Conservation (phyloP, 2,329 filamentous ascomycete genomes). For the Ophiosphaerella herpotricha region DNA sequence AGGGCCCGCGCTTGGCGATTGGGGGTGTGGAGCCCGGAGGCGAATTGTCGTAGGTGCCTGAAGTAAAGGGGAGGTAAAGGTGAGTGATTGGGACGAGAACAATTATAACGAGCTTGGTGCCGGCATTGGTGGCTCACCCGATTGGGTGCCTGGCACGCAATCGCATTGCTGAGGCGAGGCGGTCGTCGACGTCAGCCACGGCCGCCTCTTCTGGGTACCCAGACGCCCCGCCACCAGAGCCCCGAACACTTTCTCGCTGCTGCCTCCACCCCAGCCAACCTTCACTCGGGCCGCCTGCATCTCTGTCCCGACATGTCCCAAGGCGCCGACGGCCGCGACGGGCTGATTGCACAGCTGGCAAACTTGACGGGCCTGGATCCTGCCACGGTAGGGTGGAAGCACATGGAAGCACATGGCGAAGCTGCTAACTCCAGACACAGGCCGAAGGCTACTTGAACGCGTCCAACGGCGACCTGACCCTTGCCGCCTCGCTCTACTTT, state of each 20-base stretch:
- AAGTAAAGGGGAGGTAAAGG: too few relatives aligned
- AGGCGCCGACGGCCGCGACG: conserved; percentile 35
- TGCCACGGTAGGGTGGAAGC: conserved; percentile 38
- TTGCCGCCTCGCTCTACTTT: conserved; percentile 52
- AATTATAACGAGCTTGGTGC: too few relatives aligned
- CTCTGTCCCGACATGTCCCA: conserved; percentile 36
- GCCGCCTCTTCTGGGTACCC: conserved; percentile 15
- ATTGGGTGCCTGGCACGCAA: too few relatives aligned
- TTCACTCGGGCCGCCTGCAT: neutral
- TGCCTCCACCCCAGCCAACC: conserved; percentile 2
- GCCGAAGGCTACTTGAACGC: conserved; percentile 51
- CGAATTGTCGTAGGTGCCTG: too few relatives aligned
- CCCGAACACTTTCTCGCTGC: conserved; percentile 10
- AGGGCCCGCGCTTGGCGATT: conserved; percentile 14
- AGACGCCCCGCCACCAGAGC: conserved; percentile 8
- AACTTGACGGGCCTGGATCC: conserved; percentile 42
- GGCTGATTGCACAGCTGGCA: conserved; percentile 42
- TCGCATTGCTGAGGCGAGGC: too few relatives aligned
- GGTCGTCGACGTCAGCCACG: conserved; percentile 22
- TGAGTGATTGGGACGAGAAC: too few relatives aligned
- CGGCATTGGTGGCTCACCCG: too few relatives aligned
- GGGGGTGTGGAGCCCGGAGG: neutral
- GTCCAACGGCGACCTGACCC: conserved; percentile 52
- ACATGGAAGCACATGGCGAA: conserved; percentile 24
- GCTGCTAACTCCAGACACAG: conserved; percentile 39